Base-by-base conservation (phyloP, 495 filamentous ascomycete genomes). In the Podospora appendiculata region DNA sequence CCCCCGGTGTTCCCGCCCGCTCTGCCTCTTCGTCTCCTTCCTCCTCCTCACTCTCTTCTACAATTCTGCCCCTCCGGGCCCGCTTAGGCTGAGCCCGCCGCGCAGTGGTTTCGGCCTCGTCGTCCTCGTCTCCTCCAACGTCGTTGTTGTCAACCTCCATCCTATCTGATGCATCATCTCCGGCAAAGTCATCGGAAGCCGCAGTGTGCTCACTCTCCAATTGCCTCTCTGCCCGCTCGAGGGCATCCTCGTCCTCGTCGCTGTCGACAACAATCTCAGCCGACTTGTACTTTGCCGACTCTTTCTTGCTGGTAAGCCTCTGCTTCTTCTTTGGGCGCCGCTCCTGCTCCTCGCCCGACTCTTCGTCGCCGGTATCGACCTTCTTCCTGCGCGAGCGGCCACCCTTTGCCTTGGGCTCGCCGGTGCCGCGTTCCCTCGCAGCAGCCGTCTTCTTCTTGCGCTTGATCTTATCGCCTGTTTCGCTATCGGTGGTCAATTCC, bases 191-290 rank as follows among this genome's bases (percentile, higher is more conserved):
- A 7, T 52, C 56, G 25, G 52, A 57, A 14, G 51, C 64, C 9
- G 36, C 10, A 8, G 10, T 38, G 55, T 60, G 32, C 8, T 32
- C 33, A 3, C 44, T 58, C 53, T 70, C 67, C 0, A 75, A 56
- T 8, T 59, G 60, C 13, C 66, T 57, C 51, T 75, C 72, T 10
- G 74, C 70, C 42, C 64, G 57, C 41, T 73, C 74, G 10, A 72
- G 66, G 10, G 49, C 39, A 50, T 66, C 61, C 40, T 56, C 63
- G 6, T 53, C 56, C 8, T 70, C 79, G 32, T 77, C 79, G 50
- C 83, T 87, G 48, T 90, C 87, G 36, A 87, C 84, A 32, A 95
- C 83, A 51, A 87, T 78, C 66, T 94, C 89, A 38, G 73, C 83
- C 49, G 82, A 87, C 77, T 94, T 95, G 68, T 79, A 93, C 60